A percentile compares a stretch with the other conserved stretches of the same genome.
Evolutionary conservation across 164 flowering plant genomes (phyloP).

Genomic region (Santalum album): DNA sequence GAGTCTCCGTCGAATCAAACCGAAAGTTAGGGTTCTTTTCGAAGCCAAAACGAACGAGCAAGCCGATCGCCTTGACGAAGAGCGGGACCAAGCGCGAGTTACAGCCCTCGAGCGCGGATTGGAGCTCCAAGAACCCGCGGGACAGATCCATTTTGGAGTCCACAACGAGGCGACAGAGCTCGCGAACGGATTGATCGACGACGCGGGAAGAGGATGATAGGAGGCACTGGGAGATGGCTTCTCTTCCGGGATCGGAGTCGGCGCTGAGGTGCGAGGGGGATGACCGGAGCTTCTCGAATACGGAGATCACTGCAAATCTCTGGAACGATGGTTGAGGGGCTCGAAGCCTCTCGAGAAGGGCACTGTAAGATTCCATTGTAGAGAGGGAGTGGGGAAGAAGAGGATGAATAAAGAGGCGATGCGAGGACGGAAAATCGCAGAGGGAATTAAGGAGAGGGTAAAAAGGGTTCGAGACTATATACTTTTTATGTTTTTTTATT

Average conservation of each 20-base stretch:
- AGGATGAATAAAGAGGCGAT: too few relatives aligned
- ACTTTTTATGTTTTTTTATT: too few relatives aligned
- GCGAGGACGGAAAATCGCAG: too few relatives aligned
- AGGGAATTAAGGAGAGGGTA: too few relatives aligned
- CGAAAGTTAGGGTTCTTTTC: constrained; percentile 19
- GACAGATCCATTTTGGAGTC: constrained; percentile 36
- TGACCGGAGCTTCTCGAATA: constrained; percentile 76
- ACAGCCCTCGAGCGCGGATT: constrained; percentile 68
- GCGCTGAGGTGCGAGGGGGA: constrained; percentile 31
- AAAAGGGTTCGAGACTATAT: too few relatives aligned
- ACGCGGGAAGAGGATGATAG: constrained; percentile 42
- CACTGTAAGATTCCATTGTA: constrained; percentile 59
- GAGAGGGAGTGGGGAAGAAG: too few relatives aligned
- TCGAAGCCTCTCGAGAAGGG: constrained; percentile 47
- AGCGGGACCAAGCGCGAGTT: constrained; percentile 35
- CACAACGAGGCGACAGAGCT: constrained; percentile 66
- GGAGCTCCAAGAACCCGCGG: constrained; percentile 64
- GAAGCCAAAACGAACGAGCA: constrained; percentile 49
- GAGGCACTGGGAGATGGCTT: constrained; percentile 59
- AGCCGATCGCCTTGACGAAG: constrained; percentile 65
- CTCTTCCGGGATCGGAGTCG: constrained; percentile 41
- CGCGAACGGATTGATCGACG: constrained; percentile 78
- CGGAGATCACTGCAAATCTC: constrained; percentile 57
- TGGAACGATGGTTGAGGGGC: constrained; percentile 84
- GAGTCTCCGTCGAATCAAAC: constrained; percentile 32